Evolutionary conservation across 2,329 filamentous ascomycete genomes (phyloP), one percentile per base, ranked within the genome.

Genomic region (Aaosphaeria pasadenensis): DNA sequence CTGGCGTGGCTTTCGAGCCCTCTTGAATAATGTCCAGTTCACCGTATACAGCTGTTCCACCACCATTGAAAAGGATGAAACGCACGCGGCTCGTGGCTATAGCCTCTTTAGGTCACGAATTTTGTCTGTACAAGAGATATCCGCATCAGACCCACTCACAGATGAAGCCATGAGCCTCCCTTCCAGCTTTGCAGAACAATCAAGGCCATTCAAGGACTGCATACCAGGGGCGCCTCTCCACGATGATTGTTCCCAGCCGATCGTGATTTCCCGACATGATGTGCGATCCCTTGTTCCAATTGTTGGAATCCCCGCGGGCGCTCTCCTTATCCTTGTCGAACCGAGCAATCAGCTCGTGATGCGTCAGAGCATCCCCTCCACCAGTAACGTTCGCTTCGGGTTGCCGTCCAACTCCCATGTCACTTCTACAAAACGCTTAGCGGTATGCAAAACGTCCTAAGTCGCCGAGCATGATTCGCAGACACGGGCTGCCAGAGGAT

Each of bases 381-480:
- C 9, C 17, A 39, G 13, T 39, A 65, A 65, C 60, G 58, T 61
- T 58, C 64, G 62, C 58, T 53, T 64, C 57, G 52, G 45, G 58
- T 54, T 61, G 56, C 60, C 59, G 49, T 50, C 40, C 31, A 30
- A 7, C 30, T 47, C 44, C 56, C 56, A 49, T 58, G 57, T 42
- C 48, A 46, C 17, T 13, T 11, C n/a, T 24, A 24, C 33, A 36
- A 35, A 39, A 48, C 5, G 30, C 30, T 36, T 29, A 17, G 43
- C 43, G 31, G 13, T 1, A 7, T 24, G 11, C 17, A 11, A 39
- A 38, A 7, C 13, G 13, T 57, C 55, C 57, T 49, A 52, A 46
- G 44, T 42, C 49, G 47, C 44, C 48, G 30, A 51, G 51, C 39
- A 40, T 53, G 46, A 54, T 60, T 61, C 56, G 59, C 49, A 43